Evolutionary conservation across 768 basidiomycete genomes (phyloP), one percentile per base, ranked within the genome.

Genomic region (Terana coerulea): DNA sequence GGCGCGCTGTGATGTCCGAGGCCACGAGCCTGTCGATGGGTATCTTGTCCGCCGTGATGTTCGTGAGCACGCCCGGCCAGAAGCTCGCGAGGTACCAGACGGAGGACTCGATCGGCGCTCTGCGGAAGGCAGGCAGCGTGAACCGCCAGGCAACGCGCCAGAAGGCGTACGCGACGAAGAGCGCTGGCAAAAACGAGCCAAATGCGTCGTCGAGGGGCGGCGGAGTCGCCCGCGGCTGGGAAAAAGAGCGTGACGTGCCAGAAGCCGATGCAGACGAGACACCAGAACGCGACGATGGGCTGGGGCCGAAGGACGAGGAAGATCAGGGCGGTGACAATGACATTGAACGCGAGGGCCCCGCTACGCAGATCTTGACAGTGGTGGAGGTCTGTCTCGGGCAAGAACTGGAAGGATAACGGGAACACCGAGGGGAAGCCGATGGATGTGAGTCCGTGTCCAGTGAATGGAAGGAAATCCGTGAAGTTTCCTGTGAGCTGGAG

Each of bases 231-330:
- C 70, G 78, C 5, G 86, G 86, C 60, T 92, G 85, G 8, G 87
- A 87, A 60, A n/a, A 91, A 91, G 34, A 94, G 76, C 0, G 80
- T 72, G 48, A 91, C 73, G 58, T 94, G 90, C 91, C 91, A 94
- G 64, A 80, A 93, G 1, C 90, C 87, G 39, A 89, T 86, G 69
- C 81, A 88, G 5, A 88, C 80, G n/a, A 90, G 72, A 60, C 76
- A 83, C 86, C 87, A 89, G 66, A 76, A 90, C 2, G 81, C 66
- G 28, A 89, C 69, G 55, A 89, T 75, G 2, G 85, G 74, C 59
- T 73, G 80, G 1, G 88, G 88, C 14, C 88, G 83, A 40, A 94
- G 72, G 42, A 93, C 58, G 34, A 89, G 71, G 65, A 89, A 90
- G 39, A 93, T 70, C 25, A 81, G 58, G 61, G 76, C 80, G 0